Evolutionary conservation across 352 stramenopile species (phyloP), one percentile per base, ranked within the genome.

Genomic region (Phytophthora citricola): DNA sequence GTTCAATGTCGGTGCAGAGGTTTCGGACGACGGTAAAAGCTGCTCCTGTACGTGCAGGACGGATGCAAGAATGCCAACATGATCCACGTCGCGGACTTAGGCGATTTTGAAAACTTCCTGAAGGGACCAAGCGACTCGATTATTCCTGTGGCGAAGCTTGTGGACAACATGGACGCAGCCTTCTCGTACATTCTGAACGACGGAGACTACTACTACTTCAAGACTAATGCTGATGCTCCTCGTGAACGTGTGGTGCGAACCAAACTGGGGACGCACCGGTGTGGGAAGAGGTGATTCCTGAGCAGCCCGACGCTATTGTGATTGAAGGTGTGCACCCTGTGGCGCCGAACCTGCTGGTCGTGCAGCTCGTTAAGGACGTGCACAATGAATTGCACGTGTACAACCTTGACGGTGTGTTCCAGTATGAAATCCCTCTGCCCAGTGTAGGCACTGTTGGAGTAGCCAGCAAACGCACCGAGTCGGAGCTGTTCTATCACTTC

Each of bases 61-160:
- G 86, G 86, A 40, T 97, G 88, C 81, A 95, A 95, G 75, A 94
- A 93, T 51, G 88, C 92, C 46, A 96, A 97, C 64, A 93, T 92
- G 87, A 67, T 97, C 24, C 90, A 93, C 48, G 52, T 92, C 8
- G 83, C 83, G n/a, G 68, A 89, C 31, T 48, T 92, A 22, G 63
- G 51, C 11, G 70, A 66, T 34, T 91, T 92, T 64, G 70, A 78
- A 0, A 59, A 57, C 14, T 92, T 87, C 54, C 53, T 87, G 17
- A 70, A 75, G 8, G 69, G 66, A 29, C 47, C 72, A 2, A 61
- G 62, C 10, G 63, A 78, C 17, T 44, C 74, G 2, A 58, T 66
- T 1, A 77, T 94, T 39, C 22, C 71, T 1, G 76, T 92, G 17
- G 80, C 89, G 27, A 95, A 94, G 58, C 69, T 97, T 8, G 84